Evolutionary conservation across 441 rosid genomes (phyloP).

Genomic region (Rhodomyrtus psidioides): DNA sequence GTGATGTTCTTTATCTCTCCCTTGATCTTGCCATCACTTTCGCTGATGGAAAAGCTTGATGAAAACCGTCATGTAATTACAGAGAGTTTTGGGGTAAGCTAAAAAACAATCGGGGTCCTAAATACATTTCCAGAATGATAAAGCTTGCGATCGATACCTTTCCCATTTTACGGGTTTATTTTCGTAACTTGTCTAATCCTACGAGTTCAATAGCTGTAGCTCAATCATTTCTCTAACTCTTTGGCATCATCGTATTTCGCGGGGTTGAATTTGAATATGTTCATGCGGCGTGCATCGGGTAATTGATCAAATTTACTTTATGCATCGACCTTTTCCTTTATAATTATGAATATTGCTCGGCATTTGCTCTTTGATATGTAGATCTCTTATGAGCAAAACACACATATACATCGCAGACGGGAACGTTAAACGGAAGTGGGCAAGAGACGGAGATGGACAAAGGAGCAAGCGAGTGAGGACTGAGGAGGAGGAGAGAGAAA

Average conservation of each 20-base stretch:
- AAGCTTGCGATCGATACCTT: rapidly evolving
- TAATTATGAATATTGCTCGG: neutral
- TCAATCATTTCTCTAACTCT: neutral
- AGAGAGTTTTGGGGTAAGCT: no score
- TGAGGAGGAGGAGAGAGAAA: neutral
- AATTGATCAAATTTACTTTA: neutral
- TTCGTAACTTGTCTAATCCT: neutral
- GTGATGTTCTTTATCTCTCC: neutral
- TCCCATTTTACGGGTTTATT: neutral
- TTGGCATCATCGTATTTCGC: rapidly evolving
- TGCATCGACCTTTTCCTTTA: neutral
- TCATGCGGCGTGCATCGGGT: rapidly evolving
- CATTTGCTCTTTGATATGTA: neutral
- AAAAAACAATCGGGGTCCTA: neutral
- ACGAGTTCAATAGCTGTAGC: rapidly evolving
- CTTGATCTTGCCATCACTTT: neutral
- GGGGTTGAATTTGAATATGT: neutral
- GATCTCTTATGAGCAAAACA: neutral
- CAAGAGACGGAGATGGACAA: neutral
- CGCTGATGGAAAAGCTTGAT: neutral
- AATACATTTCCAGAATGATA: neutral
- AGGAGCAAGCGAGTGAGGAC: neutral
- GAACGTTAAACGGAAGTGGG: neutral
- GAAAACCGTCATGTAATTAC: no score
- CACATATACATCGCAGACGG: neutral